Evolutionary conservation across 2,329 filamentous ascomycete species (phyloP), one percentile per base, ranked within the genome.

Genomic region (Gnomoniopsis sp.): DNA sequence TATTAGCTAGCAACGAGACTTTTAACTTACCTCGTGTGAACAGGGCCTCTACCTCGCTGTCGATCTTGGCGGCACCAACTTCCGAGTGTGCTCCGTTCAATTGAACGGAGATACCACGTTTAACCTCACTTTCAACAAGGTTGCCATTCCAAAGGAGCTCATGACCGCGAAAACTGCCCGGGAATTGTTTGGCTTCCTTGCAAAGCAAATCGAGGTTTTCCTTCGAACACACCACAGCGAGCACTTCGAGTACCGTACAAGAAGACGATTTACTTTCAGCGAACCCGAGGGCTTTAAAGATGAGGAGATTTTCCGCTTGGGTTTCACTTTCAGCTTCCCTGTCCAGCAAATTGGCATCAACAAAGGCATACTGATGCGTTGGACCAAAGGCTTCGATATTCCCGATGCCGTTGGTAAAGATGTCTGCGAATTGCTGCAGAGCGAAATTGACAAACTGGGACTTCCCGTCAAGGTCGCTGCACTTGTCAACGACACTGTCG

Each of bases 321-420:
- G 95, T n/a, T 99, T 99, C 77, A 99, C 95, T 55, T 99, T 99
- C 76, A 96, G 90, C 71, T 99, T 98, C 77, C 95, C 95, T 2
- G 93, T 98, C 43, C 86, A 96, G 71, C 95, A 99, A 73, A 81
- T 90, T 59, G 93, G 91, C 43, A 96, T 99, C 72, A 98, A 98
- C 81, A 93, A 92, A 76, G 95, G 95, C 62, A 89, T 88, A 58
- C 81, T 99, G 56, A 95, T 97, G 75, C 87, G 95, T 66, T 99
- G 95, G 95, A 99, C 95, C 59, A 99, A 99, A 79, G 95, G 95
- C 54, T 99, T 97, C 71, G 91, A 98, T 71, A 98, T 99, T 65
- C 84, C 87, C n/a, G 95, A 98, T 71, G 90, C 93, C 1, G 75
- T 99, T 59, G 95, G 93, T 67, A 89, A 97, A 75, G 95, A 99